These are phyloP conservation scores for Leptodermis oblonga DNA, from an alignment of 257 asterid genomes.

Conservation along the genomic window DNA sequence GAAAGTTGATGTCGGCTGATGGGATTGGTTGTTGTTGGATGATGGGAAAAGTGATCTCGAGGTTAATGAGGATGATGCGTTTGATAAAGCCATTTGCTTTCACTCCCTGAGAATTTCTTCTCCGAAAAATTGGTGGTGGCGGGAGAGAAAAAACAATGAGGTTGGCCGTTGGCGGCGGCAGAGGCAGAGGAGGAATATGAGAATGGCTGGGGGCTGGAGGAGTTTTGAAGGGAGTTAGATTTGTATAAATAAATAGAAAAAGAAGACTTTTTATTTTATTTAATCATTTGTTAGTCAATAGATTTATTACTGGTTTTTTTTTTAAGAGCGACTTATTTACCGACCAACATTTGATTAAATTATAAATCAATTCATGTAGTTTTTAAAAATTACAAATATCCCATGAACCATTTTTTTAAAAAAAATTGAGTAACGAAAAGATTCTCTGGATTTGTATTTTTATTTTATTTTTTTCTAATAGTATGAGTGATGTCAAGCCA, in stretches of 20 bases:
- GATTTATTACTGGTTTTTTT: no score
- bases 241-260: background rate
- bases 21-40: slow-evolving; percentile 23
- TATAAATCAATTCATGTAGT: no score
- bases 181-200: slow-evolving; percentile 6
- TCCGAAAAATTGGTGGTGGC: slow-evolving; percentile 6
- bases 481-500: no score
- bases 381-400: no score
- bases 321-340: no score
- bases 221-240: slow-evolving; percentile 4
- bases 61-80: slow-evolving; percentile 43
- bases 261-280: background rate
- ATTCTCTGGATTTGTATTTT: no score
- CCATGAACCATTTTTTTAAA: no score
- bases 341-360: no score
- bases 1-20: slow-evolving; percentile 18
- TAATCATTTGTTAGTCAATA: background rate
- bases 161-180: background rate
- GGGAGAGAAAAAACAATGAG: slow-evolving; percentile 6
- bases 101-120: background rate
- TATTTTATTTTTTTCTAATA: no score
- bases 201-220: background rate
- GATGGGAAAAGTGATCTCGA: slow-evolving; percentile 46
- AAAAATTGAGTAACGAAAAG: no score
- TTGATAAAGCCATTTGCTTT: slow-evolving; percentile 45